Conservation (phyloP, 2,329 filamentous ascomycete genomes). For the Diplodia mutila region DNA sequence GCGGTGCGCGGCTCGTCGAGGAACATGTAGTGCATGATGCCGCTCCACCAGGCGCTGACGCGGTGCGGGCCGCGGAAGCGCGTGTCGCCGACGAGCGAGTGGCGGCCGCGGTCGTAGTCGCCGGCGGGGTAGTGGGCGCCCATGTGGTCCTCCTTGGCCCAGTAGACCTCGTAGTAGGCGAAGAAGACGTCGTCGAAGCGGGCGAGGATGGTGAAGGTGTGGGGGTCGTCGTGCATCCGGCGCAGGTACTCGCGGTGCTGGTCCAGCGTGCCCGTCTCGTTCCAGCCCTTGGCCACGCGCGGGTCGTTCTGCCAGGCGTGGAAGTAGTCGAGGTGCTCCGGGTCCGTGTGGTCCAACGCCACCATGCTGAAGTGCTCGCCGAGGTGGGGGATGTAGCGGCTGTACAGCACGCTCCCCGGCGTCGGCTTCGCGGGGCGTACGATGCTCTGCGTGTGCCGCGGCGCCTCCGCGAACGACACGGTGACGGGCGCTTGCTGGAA, state of each 20-base stretch:
- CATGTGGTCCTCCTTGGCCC: constrained; percentile 68
- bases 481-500: constrained; percentile 46
- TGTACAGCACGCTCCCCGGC: constrained; percentile 73
- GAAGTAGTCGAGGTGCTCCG: constrained; percentile 70
- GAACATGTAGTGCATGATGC: constrained; percentile 63
- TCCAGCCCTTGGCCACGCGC: constrained; percentile 78
- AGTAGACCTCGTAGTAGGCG: constrained; percentile 81
- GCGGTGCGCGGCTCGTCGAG: constrained; percentile 61
- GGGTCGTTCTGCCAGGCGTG: constrained; percentile 84
- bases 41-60: constrained; percentile 62
- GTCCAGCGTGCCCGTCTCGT: constrained; percentile 74
- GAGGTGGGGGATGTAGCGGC: constrained; percentile 76
- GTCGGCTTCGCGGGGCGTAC: constrained; percentile 71
- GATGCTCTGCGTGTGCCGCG: constrained; percentile 68
- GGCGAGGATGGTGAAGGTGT: constrained; percentile 71
- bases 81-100: constrained; percentile 62
- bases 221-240: constrained; percentile 70
- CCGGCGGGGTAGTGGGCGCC: constrained; percentile 61
- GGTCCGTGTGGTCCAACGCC: constrained; percentile 67
- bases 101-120: constrained; percentile 63
- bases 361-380: constrained; percentile 77
- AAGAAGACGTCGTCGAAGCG: constrained; percentile 73
- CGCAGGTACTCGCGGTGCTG: constrained; percentile 74
- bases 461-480: constrained; percentile 51
- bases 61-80: constrained; percentile 59